Evolutionary conservation across 1,284 basidiomycete genomes (phyloP).

Genomic region (Vanrija humicola): DNA sequence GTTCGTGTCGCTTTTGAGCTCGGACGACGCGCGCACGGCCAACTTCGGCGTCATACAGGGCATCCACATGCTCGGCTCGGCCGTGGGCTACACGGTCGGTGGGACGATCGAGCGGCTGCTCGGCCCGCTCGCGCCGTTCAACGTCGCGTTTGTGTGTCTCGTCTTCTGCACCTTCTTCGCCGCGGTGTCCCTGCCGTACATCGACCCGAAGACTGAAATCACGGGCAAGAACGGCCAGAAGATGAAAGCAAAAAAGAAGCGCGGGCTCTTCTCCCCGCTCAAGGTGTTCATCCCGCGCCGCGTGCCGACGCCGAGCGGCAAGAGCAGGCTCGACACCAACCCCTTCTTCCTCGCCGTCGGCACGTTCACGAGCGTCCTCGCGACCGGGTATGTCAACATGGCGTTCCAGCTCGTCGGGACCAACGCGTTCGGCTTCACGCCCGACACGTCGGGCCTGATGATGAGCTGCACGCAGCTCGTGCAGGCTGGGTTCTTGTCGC

Average conservation of each 20-base stretch:
- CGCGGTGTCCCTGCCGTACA: slow-evolving; percentile 43
- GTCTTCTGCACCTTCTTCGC: slow-evolving; percentile 42
- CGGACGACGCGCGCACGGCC: slow-evolving; percentile 34
- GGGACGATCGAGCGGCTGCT: slow-evolving; percentile 32
- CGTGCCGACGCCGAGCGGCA: background rate
- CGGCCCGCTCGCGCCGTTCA: slow-evolving; percentile 39
- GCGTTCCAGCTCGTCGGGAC: slow-evolving; percentile 43
- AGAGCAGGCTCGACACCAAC: slow-evolving; percentile 30
- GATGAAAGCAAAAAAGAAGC: slow-evolving; percentile 9
- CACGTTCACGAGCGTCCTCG: slow-evolving; percentile 42
- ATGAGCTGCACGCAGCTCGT: slow-evolving; percentile 33
- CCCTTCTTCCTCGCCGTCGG: slow-evolving; percentile 39
- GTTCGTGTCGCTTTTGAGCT: slow-evolving; percentile 31
- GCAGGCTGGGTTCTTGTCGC: slow-evolving; percentile 40
- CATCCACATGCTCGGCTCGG: slow-evolving; percentile 36
- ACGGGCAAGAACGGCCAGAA: slow-evolving; percentile 2
- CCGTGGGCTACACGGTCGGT: slow-evolving; percentile 26
- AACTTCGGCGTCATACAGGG: slow-evolving; percentile 43
- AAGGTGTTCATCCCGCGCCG: slow-evolving; percentile 38
- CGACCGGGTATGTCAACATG: slow-evolving; percentile 42
- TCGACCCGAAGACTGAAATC: slow-evolving; percentile 19
- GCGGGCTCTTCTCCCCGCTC: slow-evolving; percentile 37
- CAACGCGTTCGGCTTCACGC: slow-evolving; percentile 38
- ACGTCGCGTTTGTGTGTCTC: slow-evolving; percentile 37
- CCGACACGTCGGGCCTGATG: slow-evolving; percentile 35